Percentiles rank a stretch among this genome's conserved stretches.
Evolutionary conservation across 2,329 filamentous ascomycete species (phyloP).

Genomic region (Phaeosphaeriaceae sp.): DNA sequence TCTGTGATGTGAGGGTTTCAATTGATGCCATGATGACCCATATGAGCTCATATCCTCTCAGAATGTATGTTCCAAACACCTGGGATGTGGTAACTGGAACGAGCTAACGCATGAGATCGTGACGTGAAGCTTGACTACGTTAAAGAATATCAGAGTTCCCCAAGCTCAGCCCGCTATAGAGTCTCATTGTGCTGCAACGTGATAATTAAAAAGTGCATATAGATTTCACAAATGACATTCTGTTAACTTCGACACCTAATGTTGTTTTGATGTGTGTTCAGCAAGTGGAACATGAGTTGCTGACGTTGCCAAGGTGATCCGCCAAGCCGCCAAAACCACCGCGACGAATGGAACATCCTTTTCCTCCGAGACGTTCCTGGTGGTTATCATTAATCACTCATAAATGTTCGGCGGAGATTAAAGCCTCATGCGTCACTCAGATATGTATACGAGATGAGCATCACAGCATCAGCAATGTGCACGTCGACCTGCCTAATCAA

Average conservation of each 20-base stretch:
- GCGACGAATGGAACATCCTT: background rate
- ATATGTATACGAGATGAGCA: background rate
- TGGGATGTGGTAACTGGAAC: background rate
- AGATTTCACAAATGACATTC: background rate
- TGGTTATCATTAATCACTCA: background rate
- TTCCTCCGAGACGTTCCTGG: background rate
- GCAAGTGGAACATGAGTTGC: background rate
- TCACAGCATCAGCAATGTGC: background rate
- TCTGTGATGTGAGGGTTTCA: no score
- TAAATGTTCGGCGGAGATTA: background rate
- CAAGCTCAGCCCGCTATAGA: background rate
- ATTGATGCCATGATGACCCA: no score
- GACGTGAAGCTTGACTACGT: background rate
- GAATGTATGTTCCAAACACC: background rate
- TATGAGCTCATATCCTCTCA: no score
- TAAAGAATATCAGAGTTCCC: background rate
- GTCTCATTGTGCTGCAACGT: background rate
- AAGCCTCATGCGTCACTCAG: background rate
- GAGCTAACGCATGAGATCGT: background rate
- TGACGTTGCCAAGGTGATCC: background rate
- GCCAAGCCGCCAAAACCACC: background rate
- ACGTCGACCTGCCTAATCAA: background rate
- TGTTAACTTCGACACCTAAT: background rate
- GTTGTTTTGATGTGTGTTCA: background rate
- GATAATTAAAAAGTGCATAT: background rate